Evolutionary conservation across 495 filamentous ascomycete species (phyloP).

Genomic region (Ascobolus immersus): DNA sequence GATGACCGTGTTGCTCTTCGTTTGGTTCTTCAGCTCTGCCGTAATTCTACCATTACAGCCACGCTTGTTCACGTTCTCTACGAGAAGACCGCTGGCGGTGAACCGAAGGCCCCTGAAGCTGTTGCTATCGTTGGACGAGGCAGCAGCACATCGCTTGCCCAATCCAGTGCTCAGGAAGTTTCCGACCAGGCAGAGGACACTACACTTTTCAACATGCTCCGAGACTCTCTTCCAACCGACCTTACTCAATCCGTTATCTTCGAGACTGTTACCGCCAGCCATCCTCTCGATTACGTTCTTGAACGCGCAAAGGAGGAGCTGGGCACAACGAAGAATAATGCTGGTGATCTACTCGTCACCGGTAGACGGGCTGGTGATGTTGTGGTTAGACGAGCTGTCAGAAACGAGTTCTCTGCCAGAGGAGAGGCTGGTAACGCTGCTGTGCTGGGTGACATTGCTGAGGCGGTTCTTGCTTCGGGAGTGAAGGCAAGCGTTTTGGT

Average conservation of each 20-base stretch:
- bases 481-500: conserved; percentile 53
- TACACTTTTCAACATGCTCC: conserved; percentile 35
- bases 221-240: conserved; percentile 33
- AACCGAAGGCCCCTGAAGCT: conserved; percentile 12
- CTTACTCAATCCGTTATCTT: conserved; percentile 38
- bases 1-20: conserved; percentile 66
- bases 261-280: conserved; percentile 10
- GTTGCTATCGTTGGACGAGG: conserved; percentile 1
- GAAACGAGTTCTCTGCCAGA: conserved; percentile 9
- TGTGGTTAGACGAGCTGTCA: too few species aligned
- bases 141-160: conserved; percentile 4
- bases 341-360: conserved; percentile 54
- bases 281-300: conserved; percentile 16
- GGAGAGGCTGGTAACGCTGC: conserved; percentile 16
- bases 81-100: conserved; percentile 16
- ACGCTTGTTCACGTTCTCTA: conserved; percentile 34
- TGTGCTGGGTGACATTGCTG: conserved; percentile 39
- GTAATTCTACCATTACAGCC: conserved; percentile 49
- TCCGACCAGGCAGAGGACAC: conserved; percentile 25
- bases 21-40: conserved; percentile 55
- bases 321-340: conserved; percentile 34
- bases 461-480: conserved; percentile 32
- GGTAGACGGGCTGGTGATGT: conserved; percentile 28
- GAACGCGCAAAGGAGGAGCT: conserved; percentile 32
- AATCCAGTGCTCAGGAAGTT: conserved; percentile 1